Conservation (phyloP, 176 grass and related monocot species). For the Ananas comosus region DNA sequence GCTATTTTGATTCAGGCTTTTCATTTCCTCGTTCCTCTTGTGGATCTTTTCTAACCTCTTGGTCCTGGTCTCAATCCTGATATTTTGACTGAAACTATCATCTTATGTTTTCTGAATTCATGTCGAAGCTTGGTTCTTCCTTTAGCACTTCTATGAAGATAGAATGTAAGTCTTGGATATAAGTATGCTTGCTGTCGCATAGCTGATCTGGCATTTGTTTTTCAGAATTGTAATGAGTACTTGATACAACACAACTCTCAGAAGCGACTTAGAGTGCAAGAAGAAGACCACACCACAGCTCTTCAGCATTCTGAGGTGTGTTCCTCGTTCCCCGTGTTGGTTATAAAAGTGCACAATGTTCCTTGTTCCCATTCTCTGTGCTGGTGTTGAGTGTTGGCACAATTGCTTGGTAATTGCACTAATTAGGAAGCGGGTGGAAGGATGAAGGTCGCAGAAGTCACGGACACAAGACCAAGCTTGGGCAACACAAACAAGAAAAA, state of each 20-base stretch:
- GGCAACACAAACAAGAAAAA: conserved; percentile 70
- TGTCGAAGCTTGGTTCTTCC: neutral
- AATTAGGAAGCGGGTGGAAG: conserved; percentile 46
- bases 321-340: conserved; percentile 2
- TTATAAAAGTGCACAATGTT: neutral
- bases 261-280: conserved; percentile 59
- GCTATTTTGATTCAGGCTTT: too few species aligned
- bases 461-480: conserved; percentile 33
- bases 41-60: too few species aligned
- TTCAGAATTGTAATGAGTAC: conserved; percentile 61
- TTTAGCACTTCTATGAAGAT: neutral
- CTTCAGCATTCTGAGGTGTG: conserved; percentile 58
- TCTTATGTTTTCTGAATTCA: neutral
- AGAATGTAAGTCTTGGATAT: neutral
- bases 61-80: too few species aligned
- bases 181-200: neutral
- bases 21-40: too few species aligned
- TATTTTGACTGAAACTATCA: too few species aligned
- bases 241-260: conserved; percentile 88
- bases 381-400: neutral
- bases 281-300: conserved; percentile 30
- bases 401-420: conserved; percentile 8
- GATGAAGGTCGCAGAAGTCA: conserved; percentile 40
- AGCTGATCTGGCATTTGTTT: conserved; percentile 22
- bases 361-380: neutral